Base-by-base conservation (phyloP, 805 yeast species). In the Danielozyma ontarioensis region DNA sequence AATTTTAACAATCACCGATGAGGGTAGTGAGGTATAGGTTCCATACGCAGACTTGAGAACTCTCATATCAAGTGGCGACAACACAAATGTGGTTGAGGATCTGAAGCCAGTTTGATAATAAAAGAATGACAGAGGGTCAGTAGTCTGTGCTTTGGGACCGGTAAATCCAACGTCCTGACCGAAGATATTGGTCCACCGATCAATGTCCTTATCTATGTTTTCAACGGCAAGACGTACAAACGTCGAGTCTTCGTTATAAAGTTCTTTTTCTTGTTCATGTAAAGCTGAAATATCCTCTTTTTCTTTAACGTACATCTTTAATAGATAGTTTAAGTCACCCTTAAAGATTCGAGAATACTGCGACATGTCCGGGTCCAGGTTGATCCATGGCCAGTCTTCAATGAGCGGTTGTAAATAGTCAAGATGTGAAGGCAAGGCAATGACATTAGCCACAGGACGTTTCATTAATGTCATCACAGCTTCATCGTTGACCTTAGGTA, bases 51-150 rank as follows among this genome's bases (percentile, higher is more conserved):
- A 53, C 39, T 74, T 72, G 36, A 90, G 59, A 13, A 90, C 78
- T 40, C 82, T 82, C 18, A 85, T 71, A 53, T 93, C 99, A 28
- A 93, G 62, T 4, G 86, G 78, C 0, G 95, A 78, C 13, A 90
- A 61, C 29, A 85, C 82, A 53, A 64, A 87, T 2, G 80, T 74
- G 3, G 80, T 58, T 12, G 50, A 41, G 1, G 89, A 70, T 41
- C 78, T 76, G 55, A 85, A 81, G 0, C 81, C 76, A 0, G 93
- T 78, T 51, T 89, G 89, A 53, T 83, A 90, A 51, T 77, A 90
- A 54, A 73, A 86, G 51, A 63, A 86, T 4, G 37, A 13, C 19
- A 15, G 12, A n/a, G n/a, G n/a, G n/a, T n/a, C 31, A 8, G 13
- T 14, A 4, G 35, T 17, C 13, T n/a, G n/a, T n/a, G n/a, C n/a